A percentile compares a stretch with the other conserved stretches of the same genome.
Evolutionary conservation across 1,284 basidiomycete genomes (phyloP).

Genomic region (Paramarasmius palmivorus): DNA sequence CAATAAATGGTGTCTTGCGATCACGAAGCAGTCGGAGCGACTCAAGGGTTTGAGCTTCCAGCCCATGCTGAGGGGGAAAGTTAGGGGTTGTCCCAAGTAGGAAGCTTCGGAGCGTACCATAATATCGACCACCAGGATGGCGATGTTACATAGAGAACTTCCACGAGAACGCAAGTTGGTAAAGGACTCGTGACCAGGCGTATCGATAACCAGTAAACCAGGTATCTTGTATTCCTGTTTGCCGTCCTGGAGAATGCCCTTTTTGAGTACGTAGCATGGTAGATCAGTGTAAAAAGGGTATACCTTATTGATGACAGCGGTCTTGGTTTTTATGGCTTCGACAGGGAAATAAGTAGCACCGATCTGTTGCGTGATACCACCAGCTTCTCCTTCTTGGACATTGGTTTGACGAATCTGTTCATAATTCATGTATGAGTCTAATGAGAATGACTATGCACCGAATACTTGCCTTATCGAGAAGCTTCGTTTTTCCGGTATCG

Average conservation of each 20-base stretch:
- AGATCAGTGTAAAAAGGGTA: constrained; percentile 19
- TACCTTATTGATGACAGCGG: constrained; percentile 86
- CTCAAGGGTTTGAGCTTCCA: constrained; percentile 97
- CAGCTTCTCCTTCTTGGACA: constrained; percentile 99
- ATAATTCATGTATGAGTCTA: not conserved
- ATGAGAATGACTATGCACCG: not conserved
- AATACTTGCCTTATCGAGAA: constrained; percentile 84
- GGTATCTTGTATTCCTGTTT: constrained; percentile 95
- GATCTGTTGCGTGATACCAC: constrained; percentile 99
- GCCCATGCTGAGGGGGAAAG: constrained; percentile 76
- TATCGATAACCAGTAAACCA: constrained; percentile 96
- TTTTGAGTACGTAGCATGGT: constrained; percentile 4
- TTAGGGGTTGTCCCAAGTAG: constrained; percentile 11
- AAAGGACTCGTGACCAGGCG: constrained; percentile 99
- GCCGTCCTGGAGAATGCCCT: constrained; percentile 55
- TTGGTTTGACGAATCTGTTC: constrained; percentile 97
- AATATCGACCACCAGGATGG: constrained; percentile 98
- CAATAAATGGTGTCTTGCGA: constrained; percentile 98
- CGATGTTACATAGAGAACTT: constrained; percentile 98
- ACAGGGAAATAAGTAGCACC: constrained; percentile 99
- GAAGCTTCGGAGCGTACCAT: constrained; percentile 57
- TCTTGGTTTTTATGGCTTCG: constrained; percentile 95
- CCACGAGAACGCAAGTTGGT: constrained; percentile 96
- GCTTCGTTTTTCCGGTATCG: constrained; percentile 99
- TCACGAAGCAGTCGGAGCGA: constrained; percentile 92